Conservation (phyloP, 1,284 basidiomycete genomes). For the Spongispora temasekensis region DNA sequence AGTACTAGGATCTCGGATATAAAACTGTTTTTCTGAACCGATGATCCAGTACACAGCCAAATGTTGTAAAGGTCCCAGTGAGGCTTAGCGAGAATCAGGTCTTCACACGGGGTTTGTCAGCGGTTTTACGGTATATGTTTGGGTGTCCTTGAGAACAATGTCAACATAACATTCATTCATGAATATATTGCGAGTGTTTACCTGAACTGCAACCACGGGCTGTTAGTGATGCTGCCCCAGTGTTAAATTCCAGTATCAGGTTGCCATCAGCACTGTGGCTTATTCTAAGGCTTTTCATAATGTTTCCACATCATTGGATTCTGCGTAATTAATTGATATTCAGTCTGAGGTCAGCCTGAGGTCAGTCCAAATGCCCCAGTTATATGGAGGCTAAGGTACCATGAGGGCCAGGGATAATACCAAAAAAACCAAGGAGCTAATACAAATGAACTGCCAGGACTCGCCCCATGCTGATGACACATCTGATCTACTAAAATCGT, state of each 20-base stretch:
- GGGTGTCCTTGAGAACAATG: background rate
- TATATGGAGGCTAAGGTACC: background rate
- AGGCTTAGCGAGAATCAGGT: background rate
- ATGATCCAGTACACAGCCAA: too few relatives aligned
- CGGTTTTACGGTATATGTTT: background rate
- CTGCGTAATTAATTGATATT: background rate
- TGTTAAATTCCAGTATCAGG: background rate
- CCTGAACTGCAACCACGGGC: background rate
- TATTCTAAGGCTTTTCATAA: background rate
- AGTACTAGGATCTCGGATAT: too few relatives aligned
- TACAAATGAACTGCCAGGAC: background rate
- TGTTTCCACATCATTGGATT: background rate
- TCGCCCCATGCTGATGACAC: background rate
- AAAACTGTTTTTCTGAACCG: too few relatives aligned
- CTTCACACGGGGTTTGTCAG: background rate
- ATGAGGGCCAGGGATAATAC: background rate
- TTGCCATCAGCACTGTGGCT: background rate
- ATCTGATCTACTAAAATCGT: background rate
- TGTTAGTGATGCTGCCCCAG: background rate
- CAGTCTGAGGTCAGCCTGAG: background rate
- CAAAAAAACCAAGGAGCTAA: background rate
- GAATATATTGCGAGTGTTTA: background rate
- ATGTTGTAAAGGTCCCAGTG: too few relatives aligned
- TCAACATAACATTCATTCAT: background rate
- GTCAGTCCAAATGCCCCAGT: background rate